phyloP scores from a whole-genome alignment of 345 rosid genomes.

The Sisymbrium irio region DNA sequence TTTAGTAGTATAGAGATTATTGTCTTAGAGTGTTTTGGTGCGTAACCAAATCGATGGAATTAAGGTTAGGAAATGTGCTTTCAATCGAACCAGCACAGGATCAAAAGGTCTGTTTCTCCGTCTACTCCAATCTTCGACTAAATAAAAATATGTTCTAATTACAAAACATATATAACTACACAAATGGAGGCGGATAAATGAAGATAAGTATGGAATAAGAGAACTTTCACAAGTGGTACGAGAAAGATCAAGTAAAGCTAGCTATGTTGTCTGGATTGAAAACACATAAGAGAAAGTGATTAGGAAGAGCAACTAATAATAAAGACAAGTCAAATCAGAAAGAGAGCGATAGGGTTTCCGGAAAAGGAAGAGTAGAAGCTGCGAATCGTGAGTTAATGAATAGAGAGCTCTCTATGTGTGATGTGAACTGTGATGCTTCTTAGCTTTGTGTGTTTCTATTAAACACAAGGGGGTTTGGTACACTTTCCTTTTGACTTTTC shows the following conservation, averaged over 20 bases:
- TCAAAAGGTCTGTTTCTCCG: too few species aligned
- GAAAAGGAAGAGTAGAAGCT: constrained; percentile 32
- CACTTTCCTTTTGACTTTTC: constrained; percentile 27
- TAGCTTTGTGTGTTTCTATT: constrained; percentile 28
- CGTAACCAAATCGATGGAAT: too few species aligned
- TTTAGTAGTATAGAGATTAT: too few species aligned
- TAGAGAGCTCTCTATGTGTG: constrained; percentile 16
- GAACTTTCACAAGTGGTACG: constrained; percentile 2
- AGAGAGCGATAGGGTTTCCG: constrained; percentile 23
- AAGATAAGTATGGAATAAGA: not conserved
- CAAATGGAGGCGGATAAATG: not conserved
- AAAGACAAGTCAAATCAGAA: constrained; percentile 31
- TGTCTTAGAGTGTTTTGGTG: too few species aligned
- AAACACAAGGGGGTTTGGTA: constrained; percentile 35
- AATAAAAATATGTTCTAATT: not conserved
- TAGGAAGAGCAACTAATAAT: constrained; percentile 6
- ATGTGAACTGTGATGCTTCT: constrained; percentile 36
- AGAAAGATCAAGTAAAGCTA: constrained; percentile 8
- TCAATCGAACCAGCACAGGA: too few species aligned
- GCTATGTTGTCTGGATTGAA: constrained; percentile 12
- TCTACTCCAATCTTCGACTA: too few species aligned
- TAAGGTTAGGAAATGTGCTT: too few species aligned
- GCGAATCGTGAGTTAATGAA: constrained; percentile 24
- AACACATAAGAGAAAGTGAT: constrained; percentile 21
- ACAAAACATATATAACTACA: not conserved